Evolutionary conservation across 257 asterid genomes (phyloP), one percentile per base, ranked within the genome.

Genomic region (Plantago ovata): DNA sequence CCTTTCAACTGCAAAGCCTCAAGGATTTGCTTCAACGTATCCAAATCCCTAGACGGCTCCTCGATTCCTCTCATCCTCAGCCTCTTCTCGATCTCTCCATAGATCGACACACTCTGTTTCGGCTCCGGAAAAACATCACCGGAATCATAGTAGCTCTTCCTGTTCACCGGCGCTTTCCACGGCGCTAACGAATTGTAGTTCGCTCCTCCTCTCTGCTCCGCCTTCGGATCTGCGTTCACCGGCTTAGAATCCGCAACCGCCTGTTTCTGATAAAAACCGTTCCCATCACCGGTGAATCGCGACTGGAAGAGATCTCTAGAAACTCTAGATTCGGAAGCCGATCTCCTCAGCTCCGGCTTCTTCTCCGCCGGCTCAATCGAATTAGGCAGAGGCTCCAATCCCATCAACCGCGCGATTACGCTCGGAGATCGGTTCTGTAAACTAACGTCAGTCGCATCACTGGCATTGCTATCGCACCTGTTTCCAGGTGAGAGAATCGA

Each of bases 1-100:
- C 96, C 98, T 66, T 85, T 91, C 42, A 91, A 95, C 70, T 91
- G 98, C 77, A 88, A 65, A 54, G 96, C 96, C 70, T 91, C 96
- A 21, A 91, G 92, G 66, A 91, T 87, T 71, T 91, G 95, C 68
- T 84, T 91, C 77, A 83, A 51, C 1, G 94, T 78, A 45, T 91
- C 94, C n/a, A 91, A 84, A 85, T 91, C 96, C 48, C 71, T 78
- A 0, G 94, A 70, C 22, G 89, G 84, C 69, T 83, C 95, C 13
- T 81, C 94, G 51, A 91, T 80, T 58, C 96, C 95, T 59, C 88
- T 77, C 78, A 81, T 64, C 52, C 62, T 83, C 73, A 91, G 62
- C 62, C 80, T 69, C 75, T 60, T 85, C 79, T 80, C 95, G 13
- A 85, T 77, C 81, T 81, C 96, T 0, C 85, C 88, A 59, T 78